phyloP scores from a whole-genome alignment of 2,329 filamentous ascomycete genomes.

The Hymenoscyphus fraxineus region DNA sequence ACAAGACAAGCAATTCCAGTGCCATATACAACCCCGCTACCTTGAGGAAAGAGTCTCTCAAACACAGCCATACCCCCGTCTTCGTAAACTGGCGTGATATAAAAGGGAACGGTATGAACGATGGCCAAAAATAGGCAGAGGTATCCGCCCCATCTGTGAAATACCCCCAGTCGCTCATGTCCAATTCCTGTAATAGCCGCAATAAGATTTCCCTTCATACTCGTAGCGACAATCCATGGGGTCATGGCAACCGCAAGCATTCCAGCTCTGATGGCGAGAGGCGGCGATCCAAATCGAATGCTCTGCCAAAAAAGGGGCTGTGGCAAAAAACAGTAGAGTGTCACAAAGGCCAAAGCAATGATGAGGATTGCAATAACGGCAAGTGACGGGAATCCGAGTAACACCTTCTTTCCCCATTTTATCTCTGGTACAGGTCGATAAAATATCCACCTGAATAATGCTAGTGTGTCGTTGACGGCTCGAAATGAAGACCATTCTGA shows the following conservation, averaged over 20 bases:
- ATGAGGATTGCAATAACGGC: constrained; percentile 66
- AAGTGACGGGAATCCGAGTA: constrained; percentile 77
- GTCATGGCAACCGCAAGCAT: constrained; percentile 92
- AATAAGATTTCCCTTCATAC: constrained; percentile 87
- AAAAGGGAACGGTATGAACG: constrained; percentile 85
- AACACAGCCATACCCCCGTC: constrained; percentile 70
- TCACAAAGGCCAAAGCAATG: constrained; percentile 66
- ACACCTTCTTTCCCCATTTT: constrained; percentile 56
- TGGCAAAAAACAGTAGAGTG: constrained; percentile 79
- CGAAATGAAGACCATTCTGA: constrained; percentile 73
- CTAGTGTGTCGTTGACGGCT: constrained; percentile 72
- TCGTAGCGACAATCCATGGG: constrained; percentile 86
- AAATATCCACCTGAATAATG: constrained; percentile 83
- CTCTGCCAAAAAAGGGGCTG: constrained; percentile 87
- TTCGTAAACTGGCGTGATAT: constrained; percentile 82
- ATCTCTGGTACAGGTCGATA: constrained; percentile 81
- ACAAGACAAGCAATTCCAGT: constrained; percentile 79
- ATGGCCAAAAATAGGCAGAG: constrained; percentile 78
- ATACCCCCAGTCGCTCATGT: constrained; percentile 85
- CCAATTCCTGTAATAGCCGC: constrained; percentile 84
- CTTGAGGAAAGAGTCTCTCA: constrained; percentile 61
- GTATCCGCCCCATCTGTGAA: constrained; percentile 90
- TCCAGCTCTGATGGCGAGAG: constrained; percentile 78
- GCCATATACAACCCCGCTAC: constrained; percentile 72
- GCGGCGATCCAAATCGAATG: constrained; percentile 82